Base-by-base conservation (phyloP, 2,329 filamentous ascomycete species). In the Penicillium sp. region DNA sequence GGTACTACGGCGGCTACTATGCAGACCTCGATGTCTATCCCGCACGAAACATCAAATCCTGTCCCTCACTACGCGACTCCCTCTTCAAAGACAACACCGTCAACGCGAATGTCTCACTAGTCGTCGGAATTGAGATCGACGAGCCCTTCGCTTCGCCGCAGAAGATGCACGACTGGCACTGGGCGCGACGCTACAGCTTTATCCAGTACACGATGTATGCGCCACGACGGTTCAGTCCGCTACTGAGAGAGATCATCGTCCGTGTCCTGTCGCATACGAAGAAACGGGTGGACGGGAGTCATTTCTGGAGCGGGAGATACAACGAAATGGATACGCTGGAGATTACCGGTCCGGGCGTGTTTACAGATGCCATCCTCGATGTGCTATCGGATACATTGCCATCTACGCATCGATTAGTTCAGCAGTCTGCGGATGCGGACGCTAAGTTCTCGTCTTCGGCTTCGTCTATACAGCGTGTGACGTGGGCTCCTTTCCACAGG, bases 1-100 rank as follows among this genome's bases (percentile, higher is more conserved):
- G 72, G 70, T 73, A 73, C 53, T 66, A 69, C 27, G 73, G 72
- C 13, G 73, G 73, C 29, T 73, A 70, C 57, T 75, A 74, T 42
- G 68, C 71, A 13, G 73, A 75, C 33, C 66, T 69, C 25, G 73
- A 75, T 33, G 60, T 73, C 17, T 69, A 60, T 33, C 72, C 73
- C 2, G 64, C 60, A 0, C 61, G 56, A 13, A 45, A 69, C 9
- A 73, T 75, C 51, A 69, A 62, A 31, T 36, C 53, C 3, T 75
- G 73, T 44, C 69, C 68, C 2, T 61, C 70, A 1, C 53, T 73
- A 9, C 47, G 58, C 29, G 29, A 60, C 1, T 63, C 67, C 0
- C 31, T 69, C 6, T 64, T 65, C n/a, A 23, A 53, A 8, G 51
- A 49, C 12, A 36, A 55, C 9, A 23, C 13, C 15, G 4, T 23